Evolutionary conservation across 2,329 filamentous ascomycete species (phyloP), one percentile per base, ranked within the genome.

Genomic region (Sphaerulina vaccinii): DNA sequence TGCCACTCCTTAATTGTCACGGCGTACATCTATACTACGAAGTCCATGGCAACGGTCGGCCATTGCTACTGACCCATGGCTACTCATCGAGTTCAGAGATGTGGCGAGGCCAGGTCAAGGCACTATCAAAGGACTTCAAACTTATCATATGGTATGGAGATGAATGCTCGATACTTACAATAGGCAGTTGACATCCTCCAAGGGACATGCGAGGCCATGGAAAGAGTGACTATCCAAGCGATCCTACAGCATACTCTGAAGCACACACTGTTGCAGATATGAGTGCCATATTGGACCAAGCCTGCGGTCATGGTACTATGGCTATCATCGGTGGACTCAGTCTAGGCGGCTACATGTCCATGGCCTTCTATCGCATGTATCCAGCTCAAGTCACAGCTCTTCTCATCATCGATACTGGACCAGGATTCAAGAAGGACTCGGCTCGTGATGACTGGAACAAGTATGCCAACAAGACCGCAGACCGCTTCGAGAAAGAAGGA

Each of bases 391-490:
- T 63, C 1, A 54, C 42, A n/a, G 54, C 56, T 8, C 48, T 65
- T 13, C 47, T 65, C 33, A 64, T 65, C n/a, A 65, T 64, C 46
- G 62, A 62, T 46, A 63, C 63, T 10, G 63, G 63, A 10, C 62
- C 60, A 3, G 62, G 62, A 2, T 65, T 62, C 50, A 62, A 62
- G 36, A 62, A 52, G 8, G 57, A 63, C 33, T 49, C 41, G 2
- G 62, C 60, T 8, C 47, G 61, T 18, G 51, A 65, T 11, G 53
- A 40, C 5, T 65, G 63, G 63, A 65, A 64, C 43, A 41, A 57
- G 19, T 55, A 56, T 38, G 61, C 62, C 9, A 43, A 54, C 22
- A 43, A 55, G 36, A 62, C 57, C 9, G 63, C 56, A 3, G 52
- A 55, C 15, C 21, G 51, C 5, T 61, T 65, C 35, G 61, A 64